Evolutionary conservation across 345 rosid genomes (phyloP).

Genomic region (Melaleuca quinquenervia): DNA sequence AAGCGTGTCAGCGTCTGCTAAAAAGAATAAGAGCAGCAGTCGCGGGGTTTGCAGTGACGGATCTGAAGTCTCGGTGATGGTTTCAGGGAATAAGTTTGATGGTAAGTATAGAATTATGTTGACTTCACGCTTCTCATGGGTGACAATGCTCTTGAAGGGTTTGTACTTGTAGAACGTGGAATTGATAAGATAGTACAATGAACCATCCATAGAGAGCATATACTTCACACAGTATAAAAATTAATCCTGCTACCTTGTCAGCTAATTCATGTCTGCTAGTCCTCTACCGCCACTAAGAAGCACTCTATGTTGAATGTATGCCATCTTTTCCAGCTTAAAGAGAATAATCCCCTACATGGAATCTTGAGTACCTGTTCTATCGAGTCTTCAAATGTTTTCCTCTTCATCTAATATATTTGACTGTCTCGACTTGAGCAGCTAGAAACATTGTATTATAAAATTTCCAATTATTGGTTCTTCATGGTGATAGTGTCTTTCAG

Average conservation of each 20-base stretch:
- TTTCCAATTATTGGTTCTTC: background rate
- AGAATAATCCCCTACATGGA: background rate
- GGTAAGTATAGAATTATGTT: conserved; percentile 17
- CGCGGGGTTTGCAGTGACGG: conserved; percentile 12
- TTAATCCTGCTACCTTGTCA: no score
- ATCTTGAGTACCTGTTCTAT: background rate
- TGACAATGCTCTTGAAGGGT: background rate
- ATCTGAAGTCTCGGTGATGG: conserved; percentile 20
- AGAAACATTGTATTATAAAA: background rate
- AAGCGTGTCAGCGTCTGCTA: conserved; percentile 21
- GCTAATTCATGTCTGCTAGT: no score
- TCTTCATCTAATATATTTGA: background rate
- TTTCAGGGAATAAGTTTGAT: conserved; percentile 22
- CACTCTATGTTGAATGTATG: background rate
- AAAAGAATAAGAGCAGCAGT: conserved; percentile 27
- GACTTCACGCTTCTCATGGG: background rate
- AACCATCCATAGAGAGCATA: background rate
- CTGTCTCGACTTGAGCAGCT: background rate
- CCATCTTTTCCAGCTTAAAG: background rate
- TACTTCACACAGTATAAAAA: background rate
- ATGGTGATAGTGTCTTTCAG: background rate
- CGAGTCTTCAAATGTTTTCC: background rate
- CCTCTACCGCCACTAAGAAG: no score
- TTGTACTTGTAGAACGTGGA: background rate
- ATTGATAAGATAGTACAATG: background rate